phyloP scores from a whole-genome alignment of 345 rosid genomes.

The Aegle marmelos region DNA sequence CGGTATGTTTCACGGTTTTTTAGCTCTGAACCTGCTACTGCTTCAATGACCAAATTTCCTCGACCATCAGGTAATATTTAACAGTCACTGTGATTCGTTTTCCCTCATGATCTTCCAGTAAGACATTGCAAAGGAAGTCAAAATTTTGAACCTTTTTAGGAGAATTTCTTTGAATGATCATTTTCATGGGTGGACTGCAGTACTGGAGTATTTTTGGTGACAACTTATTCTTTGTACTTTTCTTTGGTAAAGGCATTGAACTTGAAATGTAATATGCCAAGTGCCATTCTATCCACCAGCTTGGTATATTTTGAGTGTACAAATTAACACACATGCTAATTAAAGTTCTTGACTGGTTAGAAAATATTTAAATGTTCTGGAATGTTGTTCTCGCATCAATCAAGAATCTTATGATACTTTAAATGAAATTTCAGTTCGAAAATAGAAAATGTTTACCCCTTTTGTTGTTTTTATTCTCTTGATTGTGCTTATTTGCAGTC shows the following conservation, averaged over 20 bases:
- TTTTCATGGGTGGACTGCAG: background rate
- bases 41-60: conserved; percentile 56
- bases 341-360: background rate
- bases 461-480: background rate
- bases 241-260: background rate
- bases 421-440: background rate
- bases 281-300: background rate
- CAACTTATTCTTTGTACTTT: background rate
- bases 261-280: background rate
- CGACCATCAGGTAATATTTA: conserved; percentile 54
- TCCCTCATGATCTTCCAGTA: background rate
- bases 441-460: background rate
- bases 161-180: background rate
- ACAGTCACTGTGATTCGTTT: conserved; percentile 5
- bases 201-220: background rate
- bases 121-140: background rate
- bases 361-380: background rate
- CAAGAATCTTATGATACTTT: background rate
- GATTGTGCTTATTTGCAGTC: conserved; percentile 39
- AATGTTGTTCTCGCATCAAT: background rate
- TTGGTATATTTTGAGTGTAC: background rate
- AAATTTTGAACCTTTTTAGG: background rate
- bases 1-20: conserved; percentile 80
- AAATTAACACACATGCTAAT: background rate
- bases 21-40: conserved; percentile 58